Evolutionary conservation across 176 grass and related monocot species (phyloP), one percentile per base, ranked within the genome.

Genomic region (Urochloa ruziziensis): DNA sequence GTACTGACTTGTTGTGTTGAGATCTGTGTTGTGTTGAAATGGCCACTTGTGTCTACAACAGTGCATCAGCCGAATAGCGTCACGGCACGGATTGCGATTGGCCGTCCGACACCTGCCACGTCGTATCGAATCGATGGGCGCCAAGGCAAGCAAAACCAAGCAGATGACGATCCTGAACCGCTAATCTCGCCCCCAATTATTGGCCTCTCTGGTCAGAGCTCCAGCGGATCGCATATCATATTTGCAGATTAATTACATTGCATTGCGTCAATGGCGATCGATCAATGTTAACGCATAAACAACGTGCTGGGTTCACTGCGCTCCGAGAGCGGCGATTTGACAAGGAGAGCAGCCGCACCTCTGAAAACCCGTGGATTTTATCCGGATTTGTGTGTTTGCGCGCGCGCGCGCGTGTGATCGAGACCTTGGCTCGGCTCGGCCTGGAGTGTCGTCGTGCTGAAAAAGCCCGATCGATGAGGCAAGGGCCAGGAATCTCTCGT

Each of bases 401-500:
- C 68, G 40, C 9, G 18, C 3, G 56, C 24, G 59, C 23, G 56
- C 32, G 2, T n/a, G 52, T 56, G 72, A n/a, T n/a, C n/a, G 49
- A 8, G 30, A 16, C 24, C 59, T 63, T n/a, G n/a, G n/a, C 60
- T 29, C 2, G n/a, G 10, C 77, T 35, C 47, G 30, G 14, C 2
- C 12, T 14, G 19, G 5, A 30, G 19, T 40, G 32, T 39, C 30
- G 21, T 15, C 6, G 49, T 36, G 11, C 18, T 29, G n/a, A n/a
- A n/a, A n/a, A n/a, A n/a, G n/a, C n/a, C n/a, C n/a, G n/a, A n/a
- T n/a, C n/a, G n/a, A n/a, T n/a, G n/a, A n/a, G n/a, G 27, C 10
- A 70, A 67, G 67, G 74, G 79, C 36, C 88, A 53, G 75, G 70
- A 82, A 85, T 93, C 59, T 88, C 90, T 86, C 91, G 88, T 93